Evolutionary conservation across 2,329 filamentous ascomycete genomes (phyloP).

Genomic region (Penicillium crustosum): DNA sequence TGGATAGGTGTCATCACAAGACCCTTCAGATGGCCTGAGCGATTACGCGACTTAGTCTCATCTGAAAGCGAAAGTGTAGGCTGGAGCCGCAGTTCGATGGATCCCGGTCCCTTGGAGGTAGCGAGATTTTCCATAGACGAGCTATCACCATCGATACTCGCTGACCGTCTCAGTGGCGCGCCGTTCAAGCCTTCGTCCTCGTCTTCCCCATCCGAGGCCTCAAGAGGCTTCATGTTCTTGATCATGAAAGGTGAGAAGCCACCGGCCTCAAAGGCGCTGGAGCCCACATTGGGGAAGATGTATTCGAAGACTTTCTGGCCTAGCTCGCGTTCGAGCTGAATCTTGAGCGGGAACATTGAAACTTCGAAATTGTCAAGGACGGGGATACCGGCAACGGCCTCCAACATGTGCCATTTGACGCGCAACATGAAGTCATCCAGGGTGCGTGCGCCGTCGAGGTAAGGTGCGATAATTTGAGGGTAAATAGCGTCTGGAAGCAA

Average conservation of each 20-base stretch:
- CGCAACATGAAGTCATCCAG: constrained; percentile 77
- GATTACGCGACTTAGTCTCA: constrained; percentile 37
- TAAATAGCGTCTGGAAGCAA: constrained; percentile 87
- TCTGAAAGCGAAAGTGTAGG: constrained; percentile 69
- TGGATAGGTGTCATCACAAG: constrained; percentile 38
- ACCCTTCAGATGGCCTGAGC: constrained; percentile 32
- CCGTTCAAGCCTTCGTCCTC: constrained; percentile 22
- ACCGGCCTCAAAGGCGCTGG: constrained; percentile 50
- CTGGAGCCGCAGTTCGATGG: constrained; percentile 76
- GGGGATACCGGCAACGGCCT: constrained; percentile 94
- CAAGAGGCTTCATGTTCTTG: constrained; percentile 52
- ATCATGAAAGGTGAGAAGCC: constrained; percentile 55
- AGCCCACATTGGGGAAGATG: constrained; percentile 83
- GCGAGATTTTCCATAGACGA: constrained; percentile 49
- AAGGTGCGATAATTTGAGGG: constrained; percentile 92
- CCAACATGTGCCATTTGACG: constrained; percentile 97
- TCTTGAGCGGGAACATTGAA: constrained; percentile 85
- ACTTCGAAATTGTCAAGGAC: constrained; percentile 98
- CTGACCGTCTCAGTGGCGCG: constrained; percentile 25
- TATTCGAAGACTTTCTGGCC: constrained; percentile 95
- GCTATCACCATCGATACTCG: constrained; percentile 43
- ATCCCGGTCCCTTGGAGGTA: constrained; percentile 63
- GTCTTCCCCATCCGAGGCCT: constrained; percentile 50
- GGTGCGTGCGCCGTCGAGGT: constrained; percentile 65
- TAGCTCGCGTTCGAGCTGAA: constrained; percentile 89